Evolutionary conservation across 202 grass and related monocot species (phyloP), one percentile per base, ranked within the genome.

Genomic region (Carex arenaria): DNA sequence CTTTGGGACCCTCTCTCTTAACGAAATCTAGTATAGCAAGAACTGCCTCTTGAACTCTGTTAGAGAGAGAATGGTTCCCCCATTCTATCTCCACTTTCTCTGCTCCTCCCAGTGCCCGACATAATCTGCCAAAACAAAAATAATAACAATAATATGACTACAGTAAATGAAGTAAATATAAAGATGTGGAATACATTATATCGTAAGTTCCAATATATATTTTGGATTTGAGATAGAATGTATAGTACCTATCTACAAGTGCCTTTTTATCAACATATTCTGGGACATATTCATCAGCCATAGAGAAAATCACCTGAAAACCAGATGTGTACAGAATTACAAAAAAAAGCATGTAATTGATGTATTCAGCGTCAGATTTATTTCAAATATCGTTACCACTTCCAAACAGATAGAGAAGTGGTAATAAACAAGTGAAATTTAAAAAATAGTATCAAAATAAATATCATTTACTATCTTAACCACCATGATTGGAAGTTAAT

Each of bases 61-160:
- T 96, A 60, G 96, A 96, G 69, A 99, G 88, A 61, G 91, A 76
- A 87, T 96, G 96, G 84, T 94, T 92, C 68, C 93, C 96, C 86
- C 89, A 95, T 84, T 99, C 89, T 69, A 99, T 96, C 88, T 92
- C 86, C 65, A 95, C 93, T 80, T 96, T 99, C 85, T 99, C 96
- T 9, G 96, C 91, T 23, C 87, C 93, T 80, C 96, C 96, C 75
- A 99, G 7, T 28, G 93, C 91, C 38, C 60, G 70, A 67, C 93
- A 99, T 77, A 99, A 22, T 90, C 96, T 99, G 82, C 20, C 28
- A 60, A 61, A 56, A 81, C 53, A 20, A 18, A 78, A 40, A 76
- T 57, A 78, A 76, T 49, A 26, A 22, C 59, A 80, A 4, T 36
- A 49, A 80, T 26, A 45, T 62, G 61, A 10, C 5, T 8, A 17